Conservation (phyloP, 352 stramenopile genomes). For the Phytopythium ostracodes region DNA sequence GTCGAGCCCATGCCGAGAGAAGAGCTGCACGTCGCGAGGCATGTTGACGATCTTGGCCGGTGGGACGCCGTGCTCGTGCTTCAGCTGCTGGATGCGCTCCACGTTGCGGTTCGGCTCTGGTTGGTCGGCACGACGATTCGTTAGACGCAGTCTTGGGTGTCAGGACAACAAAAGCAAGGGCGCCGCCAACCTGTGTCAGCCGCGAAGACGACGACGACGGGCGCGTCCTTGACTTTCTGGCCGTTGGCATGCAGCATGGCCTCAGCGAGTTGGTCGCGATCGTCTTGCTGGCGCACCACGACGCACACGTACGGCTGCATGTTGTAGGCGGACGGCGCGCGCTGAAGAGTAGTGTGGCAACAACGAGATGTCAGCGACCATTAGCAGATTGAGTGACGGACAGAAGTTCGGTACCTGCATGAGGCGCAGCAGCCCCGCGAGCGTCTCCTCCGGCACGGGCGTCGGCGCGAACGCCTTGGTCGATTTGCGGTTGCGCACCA, state of each 20-base stretch:
- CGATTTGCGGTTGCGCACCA: constrained; percentile 16
- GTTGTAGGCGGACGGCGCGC: constrained; percentile 67
- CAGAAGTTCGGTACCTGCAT: constrained; percentile 34
- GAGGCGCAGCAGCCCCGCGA: constrained; percentile 53
- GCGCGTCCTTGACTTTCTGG: constrained; percentile 59
- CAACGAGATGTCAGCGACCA: background rate
- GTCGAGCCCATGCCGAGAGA: constrained; percentile 22
- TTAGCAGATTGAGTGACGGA: background rate
- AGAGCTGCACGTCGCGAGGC: constrained; percentile 39
- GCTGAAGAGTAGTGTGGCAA: constrained; percentile 16
- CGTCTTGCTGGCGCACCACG: constrained; percentile 41
- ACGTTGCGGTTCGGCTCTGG: constrained; percentile 67
- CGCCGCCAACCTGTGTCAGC: constrained; percentile 47
- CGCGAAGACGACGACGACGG: constrained; percentile 66
- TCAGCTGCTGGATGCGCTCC: constrained; percentile 64
- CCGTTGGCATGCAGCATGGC: constrained; percentile 66
- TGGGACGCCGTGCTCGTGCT: constrained; percentile 45
- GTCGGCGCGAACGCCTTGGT: constrained; percentile 30
- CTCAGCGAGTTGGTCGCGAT: constrained; percentile 47
- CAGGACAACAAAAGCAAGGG: background rate
- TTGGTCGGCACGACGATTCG: background rate
- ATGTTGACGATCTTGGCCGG: constrained; percentile 44
- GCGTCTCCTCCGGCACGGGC: constrained; percentile 39
- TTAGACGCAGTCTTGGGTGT: background rate
- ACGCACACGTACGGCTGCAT: constrained; percentile 61